Conservation (phyloP, 2,329 filamentous ascomycete species). For the Phyllosticta citrichinensis region DNA sequence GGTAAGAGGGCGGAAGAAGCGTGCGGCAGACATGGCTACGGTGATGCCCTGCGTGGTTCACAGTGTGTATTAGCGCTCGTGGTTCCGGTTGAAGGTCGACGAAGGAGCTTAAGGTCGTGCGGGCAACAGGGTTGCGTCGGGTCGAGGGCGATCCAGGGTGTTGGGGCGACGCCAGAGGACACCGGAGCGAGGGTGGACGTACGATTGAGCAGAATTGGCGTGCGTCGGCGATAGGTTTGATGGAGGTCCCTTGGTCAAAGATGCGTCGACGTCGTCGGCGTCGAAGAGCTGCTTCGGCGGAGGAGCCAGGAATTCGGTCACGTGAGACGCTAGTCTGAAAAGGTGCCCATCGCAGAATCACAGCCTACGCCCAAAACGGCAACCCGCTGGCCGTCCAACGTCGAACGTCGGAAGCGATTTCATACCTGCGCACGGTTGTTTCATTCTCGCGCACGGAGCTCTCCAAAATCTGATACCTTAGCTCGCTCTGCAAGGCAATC, state of each 20-base stretch:
- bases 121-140: background rate
- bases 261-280: background rate
- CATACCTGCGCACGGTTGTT: too few species aligned
- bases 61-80: constrained; percentile 14
- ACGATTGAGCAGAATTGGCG: constrained; percentile 9
- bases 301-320: background rate
- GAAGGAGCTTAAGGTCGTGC: background rate
- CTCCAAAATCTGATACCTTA: too few species aligned
- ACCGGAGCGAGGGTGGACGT: background rate
- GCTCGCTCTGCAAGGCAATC: too few species aligned
- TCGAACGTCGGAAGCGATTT: too few species aligned
- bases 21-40: constrained; percentile 30
- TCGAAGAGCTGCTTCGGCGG: background rate
- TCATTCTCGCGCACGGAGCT: too few species aligned
- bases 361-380: too few species aligned
- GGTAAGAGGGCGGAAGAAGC: constrained; percentile 31
- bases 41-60: constrained; percentile 18
- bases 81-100: background rate
- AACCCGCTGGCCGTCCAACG: too few species aligned
- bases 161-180: background rate
- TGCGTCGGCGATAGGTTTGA: constrained; percentile 3
- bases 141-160: background rate
- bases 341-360: background rate
- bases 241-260: background rate
- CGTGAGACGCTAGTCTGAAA: background rate